These are phyloP conservation scores for Aspergillus caelatus DNA, from an alignment of 2,329 filamentous ascomycete genomes.

Conservation along the genomic window DNA sequence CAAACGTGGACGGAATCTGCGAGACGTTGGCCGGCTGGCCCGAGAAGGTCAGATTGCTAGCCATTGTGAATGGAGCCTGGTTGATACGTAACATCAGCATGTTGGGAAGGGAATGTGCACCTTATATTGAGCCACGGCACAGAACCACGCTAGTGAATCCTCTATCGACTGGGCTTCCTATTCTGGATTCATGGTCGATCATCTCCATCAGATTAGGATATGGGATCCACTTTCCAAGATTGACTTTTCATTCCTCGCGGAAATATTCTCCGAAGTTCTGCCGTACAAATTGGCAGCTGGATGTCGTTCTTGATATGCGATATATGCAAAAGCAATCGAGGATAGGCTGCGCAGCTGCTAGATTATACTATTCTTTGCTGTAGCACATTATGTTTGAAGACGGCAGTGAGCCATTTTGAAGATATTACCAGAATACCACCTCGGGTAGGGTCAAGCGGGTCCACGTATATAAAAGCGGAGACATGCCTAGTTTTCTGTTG, in stretches of 20 bases:
- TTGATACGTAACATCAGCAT: background rate
- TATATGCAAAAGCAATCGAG: background rate
- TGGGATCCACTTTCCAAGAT: background rate
- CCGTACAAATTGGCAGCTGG: background rate
- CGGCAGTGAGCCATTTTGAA: background rate
- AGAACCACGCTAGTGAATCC: background rate
- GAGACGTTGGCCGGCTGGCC: background rate
- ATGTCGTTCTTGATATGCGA: background rate
- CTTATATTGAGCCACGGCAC: background rate
- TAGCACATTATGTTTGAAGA: rapidly evolving
- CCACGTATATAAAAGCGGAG: background rate
- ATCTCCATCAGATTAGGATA: background rate
- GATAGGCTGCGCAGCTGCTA: background rate
- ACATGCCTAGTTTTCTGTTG: background rate
- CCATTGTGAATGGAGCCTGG: background rate
- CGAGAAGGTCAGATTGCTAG: background rate
- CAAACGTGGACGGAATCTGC: constrained; percentile 5
- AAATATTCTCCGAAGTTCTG: background rate
- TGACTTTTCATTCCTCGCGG: background rate
- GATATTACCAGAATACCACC: background rate
- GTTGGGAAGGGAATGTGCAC: background rate
- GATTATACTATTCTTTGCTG: background rate
- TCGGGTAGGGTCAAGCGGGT: background rate
- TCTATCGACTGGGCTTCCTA: background rate
- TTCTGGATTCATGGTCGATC: background rate